Conservation (phyloP, 2,329 filamentous ascomycete genomes). For the Emergomyces africanus region DNA sequence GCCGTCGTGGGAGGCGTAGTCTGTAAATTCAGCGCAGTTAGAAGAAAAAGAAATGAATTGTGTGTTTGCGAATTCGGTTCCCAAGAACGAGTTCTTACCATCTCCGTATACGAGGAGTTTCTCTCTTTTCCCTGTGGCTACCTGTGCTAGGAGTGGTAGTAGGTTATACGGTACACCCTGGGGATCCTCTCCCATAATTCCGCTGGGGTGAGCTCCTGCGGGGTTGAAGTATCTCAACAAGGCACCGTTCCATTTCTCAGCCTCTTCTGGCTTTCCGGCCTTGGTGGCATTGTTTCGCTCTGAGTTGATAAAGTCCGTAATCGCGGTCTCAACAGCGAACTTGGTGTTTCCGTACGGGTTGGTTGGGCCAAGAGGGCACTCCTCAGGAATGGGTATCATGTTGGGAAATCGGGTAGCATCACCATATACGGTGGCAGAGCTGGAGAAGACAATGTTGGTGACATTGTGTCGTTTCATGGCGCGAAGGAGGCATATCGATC, state of each 20-base stretch:
- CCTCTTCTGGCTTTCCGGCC: conserved; percentile 56
- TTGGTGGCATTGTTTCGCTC: conserved; percentile 75
- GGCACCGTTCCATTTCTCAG: conserved; percentile 80
- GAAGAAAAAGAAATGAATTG: too few relatives aligned
- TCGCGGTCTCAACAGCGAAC: conserved; percentile 79
- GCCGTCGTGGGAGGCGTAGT: conserved; percentile 82
- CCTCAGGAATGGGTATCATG: conserved; percentile 98
- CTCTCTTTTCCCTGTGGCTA: conserved; percentile 86
- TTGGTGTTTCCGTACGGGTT: conserved; percentile 98
- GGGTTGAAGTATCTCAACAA: conserved; percentile 97
- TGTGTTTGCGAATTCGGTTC: too few relatives aligned
- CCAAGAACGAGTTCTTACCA: conserved; percentile 48
- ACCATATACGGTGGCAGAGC: conserved; percentile 94
- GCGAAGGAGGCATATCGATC: conserved; percentile 73
- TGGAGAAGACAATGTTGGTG: conserved; percentile 96
- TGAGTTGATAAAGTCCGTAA: conserved; percentile 79
- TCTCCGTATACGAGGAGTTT: conserved; percentile 93
- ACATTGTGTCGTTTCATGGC: conserved; percentile 86
- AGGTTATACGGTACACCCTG: conserved; percentile 94
- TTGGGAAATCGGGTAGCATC: conserved; percentile 90
- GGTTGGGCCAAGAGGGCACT: conserved; percentile 89
- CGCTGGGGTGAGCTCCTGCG: conserved; percentile 82
- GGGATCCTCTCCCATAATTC: conserved; percentile 97
- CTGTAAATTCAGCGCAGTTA: conserved; percentile 33
- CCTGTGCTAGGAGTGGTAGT: conserved; percentile 84